Evolutionary conservation across 768 basidiomycete species (phyloP), one percentile per base, ranked within the genome.

Genomic region (Mycena floridula): DNA sequence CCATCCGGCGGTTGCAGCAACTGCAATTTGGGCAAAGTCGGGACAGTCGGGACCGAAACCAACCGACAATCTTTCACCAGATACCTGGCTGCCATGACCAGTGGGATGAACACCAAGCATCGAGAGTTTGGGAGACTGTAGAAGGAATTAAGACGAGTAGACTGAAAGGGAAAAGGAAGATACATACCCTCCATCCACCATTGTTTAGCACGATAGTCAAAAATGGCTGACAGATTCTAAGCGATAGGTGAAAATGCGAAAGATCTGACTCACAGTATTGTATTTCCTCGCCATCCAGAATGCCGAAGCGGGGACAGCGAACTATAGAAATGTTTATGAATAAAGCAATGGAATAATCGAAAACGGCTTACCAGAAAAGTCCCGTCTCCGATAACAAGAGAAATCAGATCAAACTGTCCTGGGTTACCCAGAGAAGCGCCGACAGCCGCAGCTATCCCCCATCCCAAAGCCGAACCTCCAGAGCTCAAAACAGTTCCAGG

Each of bases 241-340:
- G 25, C 16, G 3, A 3, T 23, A 41, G 25, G 7, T 30, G 5
- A 12, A 15, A n/a, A 9, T 28, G 7, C n/a, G 16, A 35, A 18
- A 37, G 26, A 40, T 28, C 23, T 39, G 11, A 58, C 73, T 47
- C 45, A 85, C 84, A 20, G 84, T 80, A 25, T 79, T 60, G 56
- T 87, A 87, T 37, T 70, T 70, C 51, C 75, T 69, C 1, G 85
- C 82, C 60, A 86, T 85, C 85, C 85, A 87, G 59, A 74, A 87
- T 1, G 74, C 76, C 1, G 81, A 73, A 25, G 74, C 70, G 0
- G 85, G 85, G 0, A 81, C 76, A 0, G 79, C 72, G 52, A 86
- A 87, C n/a, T n/a, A n/a, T n/a, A n/a, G n/a, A n/a, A n/a, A n/a
- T n/a, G n/a, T n/a, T n/a, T n/a, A n/a, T n/a, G n/a, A n/a, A n/a